phyloP scores from a whole-genome alignment of 2,329 filamentous ascomycete genomes.

The Camillea tinctor region DNA sequence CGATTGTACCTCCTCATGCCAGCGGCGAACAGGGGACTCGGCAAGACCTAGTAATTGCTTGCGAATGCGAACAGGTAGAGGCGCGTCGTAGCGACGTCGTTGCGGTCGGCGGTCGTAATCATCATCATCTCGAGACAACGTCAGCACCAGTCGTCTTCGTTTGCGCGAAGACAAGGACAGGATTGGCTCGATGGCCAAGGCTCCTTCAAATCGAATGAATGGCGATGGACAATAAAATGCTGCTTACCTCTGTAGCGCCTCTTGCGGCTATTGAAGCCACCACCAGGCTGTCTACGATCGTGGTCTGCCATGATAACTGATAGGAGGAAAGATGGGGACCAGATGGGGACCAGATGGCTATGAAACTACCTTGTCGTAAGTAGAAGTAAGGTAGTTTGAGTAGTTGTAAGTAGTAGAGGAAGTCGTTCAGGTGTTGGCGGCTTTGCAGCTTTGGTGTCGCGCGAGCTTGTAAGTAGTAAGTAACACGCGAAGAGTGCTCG shows the following conservation, averaged over 20 bases:
- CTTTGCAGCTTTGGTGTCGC: not conserved
- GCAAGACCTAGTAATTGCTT: conserved; percentile 78
- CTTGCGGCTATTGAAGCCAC: conserved; percentile 65
- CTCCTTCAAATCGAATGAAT: not conserved
- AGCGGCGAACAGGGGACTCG: conserved; percentile 75
- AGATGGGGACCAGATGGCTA: conserved; percentile 3
- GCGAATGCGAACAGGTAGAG: conserved; percentile 68
- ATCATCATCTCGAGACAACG: conserved; percentile 60
- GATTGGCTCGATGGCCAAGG: not conserved
- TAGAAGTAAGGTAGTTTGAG: not conserved
- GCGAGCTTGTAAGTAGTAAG: not conserved
- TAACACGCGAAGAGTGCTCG: not conserved
- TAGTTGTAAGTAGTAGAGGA: not conserved
- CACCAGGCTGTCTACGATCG: conserved; percentile 52
- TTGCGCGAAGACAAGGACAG: not conserved
- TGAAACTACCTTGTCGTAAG: not conserved
- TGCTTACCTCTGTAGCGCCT: conserved; percentile 73
- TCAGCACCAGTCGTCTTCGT: conserved; percentile 5
- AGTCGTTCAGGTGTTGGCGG: not conserved
- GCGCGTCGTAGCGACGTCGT: conserved; percentile 70
- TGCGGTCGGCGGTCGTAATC: conserved; percentile 72
- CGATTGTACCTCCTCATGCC: conserved; percentile 73
- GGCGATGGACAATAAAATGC: not conserved
- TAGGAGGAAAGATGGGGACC: conserved; percentile 2
- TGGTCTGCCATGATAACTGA: conserved; percentile 51